Conservation (phyloP, 805 yeast species). For the Wickerhamiella sorbophila region DNA sequence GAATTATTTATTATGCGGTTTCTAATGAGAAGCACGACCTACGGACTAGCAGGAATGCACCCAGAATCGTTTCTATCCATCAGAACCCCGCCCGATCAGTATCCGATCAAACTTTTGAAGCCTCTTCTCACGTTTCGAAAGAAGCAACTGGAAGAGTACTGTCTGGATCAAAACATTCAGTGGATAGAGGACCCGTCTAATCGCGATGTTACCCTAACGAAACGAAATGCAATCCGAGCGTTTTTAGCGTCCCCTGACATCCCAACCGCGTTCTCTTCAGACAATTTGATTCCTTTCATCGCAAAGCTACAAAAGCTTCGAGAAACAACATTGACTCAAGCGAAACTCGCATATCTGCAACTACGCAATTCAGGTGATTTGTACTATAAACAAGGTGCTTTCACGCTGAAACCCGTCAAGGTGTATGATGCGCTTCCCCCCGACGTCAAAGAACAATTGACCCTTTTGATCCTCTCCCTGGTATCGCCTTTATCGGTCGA, state of each 20-base stretch:
- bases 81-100: conserved; percentile 4
- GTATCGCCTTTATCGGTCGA: conserved; percentile 10
- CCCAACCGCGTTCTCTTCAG: conserved; percentile 1
- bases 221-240: conserved; percentile 42
- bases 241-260: conserved; percentile 23
- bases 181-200: conserved; percentile 72
- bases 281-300: conserved; percentile 1
- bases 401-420: conserved; percentile 1
- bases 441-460: conserved; percentile 6
- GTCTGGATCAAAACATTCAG: conserved; percentile 26
- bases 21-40: conserved; percentile 30
- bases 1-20: conserved; percentile 55
- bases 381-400: neutral
- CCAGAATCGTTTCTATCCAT: conserved; percentile 12
- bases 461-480: conserved; percentile 10
- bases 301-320: conserved; percentile 6
- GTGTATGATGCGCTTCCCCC: conserved; percentile 6
- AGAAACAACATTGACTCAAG: neutral
- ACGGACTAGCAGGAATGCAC: conserved; percentile 48
- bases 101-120: conserved; percentile 26
- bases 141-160: conserved; percentile 32
- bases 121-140: conserved; percentile 43
- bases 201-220: conserved; percentile 36
- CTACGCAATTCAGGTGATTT: neutral
- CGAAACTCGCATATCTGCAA: conserved; percentile 1